Conservation (phyloP, 768 basidiomycete genomes). For the Suillus subluteus region DNA sequence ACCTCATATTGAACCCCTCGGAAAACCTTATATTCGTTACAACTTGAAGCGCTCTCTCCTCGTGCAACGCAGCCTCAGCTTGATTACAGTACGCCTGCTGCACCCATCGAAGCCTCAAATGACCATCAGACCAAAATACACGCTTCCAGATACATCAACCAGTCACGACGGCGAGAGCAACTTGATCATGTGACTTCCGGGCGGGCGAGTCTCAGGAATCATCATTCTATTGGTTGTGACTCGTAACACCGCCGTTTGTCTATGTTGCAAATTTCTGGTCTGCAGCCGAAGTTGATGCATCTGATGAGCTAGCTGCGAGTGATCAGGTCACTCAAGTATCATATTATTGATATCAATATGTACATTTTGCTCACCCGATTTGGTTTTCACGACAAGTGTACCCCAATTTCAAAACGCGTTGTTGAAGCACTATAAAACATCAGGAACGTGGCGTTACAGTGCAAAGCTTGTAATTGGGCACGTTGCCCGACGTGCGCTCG, state of each 20-base stretch:
- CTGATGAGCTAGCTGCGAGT: not conserved
- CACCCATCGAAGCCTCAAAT: not conserved
- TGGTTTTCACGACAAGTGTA: not conserved
- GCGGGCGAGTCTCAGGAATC: not conserved
- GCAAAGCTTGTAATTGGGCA: not conserved
- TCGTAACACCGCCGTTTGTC: not conserved
- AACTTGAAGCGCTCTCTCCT: not conserved
- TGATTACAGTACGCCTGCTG: not conserved
- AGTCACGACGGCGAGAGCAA: not conserved
- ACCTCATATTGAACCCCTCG: not conserved
- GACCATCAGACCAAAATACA: not conserved
- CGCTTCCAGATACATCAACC: not conserved
- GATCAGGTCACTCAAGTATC: not conserved
- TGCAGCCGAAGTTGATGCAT: not conserved
- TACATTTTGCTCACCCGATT: not conserved
- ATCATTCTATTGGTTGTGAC: not conserved
- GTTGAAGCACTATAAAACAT: not conserved
- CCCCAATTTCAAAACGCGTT: not conserved
- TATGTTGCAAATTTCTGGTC: not conserved
- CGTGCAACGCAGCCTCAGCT: not conserved
- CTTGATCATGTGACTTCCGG: not conserved
- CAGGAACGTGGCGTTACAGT: conserved; percentile 4
- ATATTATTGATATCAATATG: not conserved
- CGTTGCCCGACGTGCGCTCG: conserved; percentile 2
- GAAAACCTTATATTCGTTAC: not conserved